Conservation (phyloP, 129 eudicot genomes). For the Logfia minima region DNA sequence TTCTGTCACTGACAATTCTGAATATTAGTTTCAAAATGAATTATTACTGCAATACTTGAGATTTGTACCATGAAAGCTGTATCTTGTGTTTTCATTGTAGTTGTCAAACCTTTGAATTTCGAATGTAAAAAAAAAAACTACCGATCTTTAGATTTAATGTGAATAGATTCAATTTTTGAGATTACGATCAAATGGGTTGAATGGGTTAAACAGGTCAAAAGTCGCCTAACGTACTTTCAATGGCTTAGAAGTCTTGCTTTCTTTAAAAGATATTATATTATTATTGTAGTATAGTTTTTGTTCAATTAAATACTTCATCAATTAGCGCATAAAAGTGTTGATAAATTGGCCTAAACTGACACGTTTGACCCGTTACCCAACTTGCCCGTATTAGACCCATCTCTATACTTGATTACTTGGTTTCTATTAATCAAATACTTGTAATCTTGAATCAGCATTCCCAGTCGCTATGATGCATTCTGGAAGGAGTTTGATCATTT, state of each 20-base stretch:
- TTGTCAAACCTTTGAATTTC: too few relatives aligned
- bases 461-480: slow-evolving; percentile 37
- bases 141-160: too few relatives aligned
- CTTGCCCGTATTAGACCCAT: not conserved
- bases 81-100: too few relatives aligned
- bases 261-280: too few relatives aligned
- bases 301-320: too few relatives aligned
- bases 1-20: not conserved
- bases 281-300: too few relatives aligned
- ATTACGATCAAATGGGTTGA: too few relatives aligned
- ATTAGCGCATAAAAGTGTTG: not conserved
- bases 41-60: not conserved
- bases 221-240: not conserved
- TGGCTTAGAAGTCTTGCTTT: too few relatives aligned
- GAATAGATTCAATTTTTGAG: too few relatives aligned
- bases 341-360: not conserved
- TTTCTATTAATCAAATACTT: not conserved
- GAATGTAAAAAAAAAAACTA: too few relatives aligned
- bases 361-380: not conserved
- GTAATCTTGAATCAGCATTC: slow-evolving; percentile 34
- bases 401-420: not conserved
- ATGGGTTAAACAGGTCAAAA: not conserved
- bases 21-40: not conserved
- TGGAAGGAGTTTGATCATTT: slow-evolving; percentile 38
- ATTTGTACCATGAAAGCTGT: too few relatives aligned